Percentiles rank a stretch among this genome's conserved stretches.
These are phyloP conservation scores for Raddia guianensis DNA, from an alignment of 176 grass and related monocot genomes.

Conservation along the genomic window DNA sequence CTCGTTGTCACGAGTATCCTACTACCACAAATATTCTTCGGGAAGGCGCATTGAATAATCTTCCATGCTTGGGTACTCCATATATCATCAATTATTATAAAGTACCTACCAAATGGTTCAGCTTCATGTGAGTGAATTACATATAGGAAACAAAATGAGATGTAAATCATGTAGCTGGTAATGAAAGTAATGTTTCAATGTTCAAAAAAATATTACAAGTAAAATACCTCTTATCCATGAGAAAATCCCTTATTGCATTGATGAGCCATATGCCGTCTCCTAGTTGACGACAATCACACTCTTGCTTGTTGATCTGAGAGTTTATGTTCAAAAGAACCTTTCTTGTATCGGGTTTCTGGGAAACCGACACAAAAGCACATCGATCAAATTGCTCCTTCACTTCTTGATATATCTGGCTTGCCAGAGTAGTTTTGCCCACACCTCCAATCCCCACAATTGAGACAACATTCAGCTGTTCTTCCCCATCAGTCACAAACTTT, in stretches of 20 bases:
- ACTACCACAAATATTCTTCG: background rate
- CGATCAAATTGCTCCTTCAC: background rate
- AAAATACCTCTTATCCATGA: slow-evolving; percentile 32
- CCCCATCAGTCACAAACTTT: background rate
- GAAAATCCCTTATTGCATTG: slow-evolving; percentile 18
- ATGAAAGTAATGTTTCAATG: too few relatives aligned
- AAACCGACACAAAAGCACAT: slow-evolving; percentile 28
- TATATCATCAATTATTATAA: slow-evolving; percentile 44
- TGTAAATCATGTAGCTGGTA: too few relatives aligned
- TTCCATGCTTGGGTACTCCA: slow-evolving; percentile 25
- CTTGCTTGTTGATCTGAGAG: background rate
- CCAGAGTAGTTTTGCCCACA: slow-evolving; percentile 18
- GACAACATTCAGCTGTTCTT: slow-evolving; percentile 4
- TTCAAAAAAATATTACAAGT: too few relatives aligned
- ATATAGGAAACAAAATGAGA: too few relatives aligned
- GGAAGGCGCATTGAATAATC: too few relatives aligned
- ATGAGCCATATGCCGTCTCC: background rate
- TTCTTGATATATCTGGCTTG: slow-evolving; percentile 15
- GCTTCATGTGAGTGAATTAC: too few relatives aligned
- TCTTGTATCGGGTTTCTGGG: slow-evolving; percentile 23
- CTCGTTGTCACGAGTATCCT: slow-evolving; percentile 39
- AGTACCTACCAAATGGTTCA: background rate
- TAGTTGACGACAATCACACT: too few relatives aligned
- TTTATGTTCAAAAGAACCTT: slow-evolving; percentile 11
- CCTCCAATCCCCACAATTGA: slow-evolving; percentile 17